These are phyloP conservation scores for Coemansia asiatica DNA, from an alignment of 192 early-diverging fungal species.

Conservation along the genomic window DNA sequence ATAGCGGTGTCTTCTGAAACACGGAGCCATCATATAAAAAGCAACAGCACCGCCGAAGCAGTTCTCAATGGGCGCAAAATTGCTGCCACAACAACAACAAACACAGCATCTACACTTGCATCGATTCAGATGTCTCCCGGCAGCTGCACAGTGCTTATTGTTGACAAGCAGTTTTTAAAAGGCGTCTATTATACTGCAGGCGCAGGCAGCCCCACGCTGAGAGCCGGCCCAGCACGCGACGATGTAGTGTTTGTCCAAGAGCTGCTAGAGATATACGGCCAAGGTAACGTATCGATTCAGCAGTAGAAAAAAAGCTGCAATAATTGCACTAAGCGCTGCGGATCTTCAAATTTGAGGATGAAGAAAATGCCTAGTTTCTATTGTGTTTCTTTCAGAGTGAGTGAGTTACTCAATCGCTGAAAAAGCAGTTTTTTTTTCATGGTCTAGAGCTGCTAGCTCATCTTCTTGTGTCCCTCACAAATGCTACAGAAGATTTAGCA, in stretches of 20 bases:
- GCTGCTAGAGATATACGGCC: constrained; percentile 55
- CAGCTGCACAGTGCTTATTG: constrained; percentile 52
- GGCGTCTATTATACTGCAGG: constrained; percentile 49
- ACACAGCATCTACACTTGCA: constrained; percentile 23
- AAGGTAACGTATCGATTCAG: constrained; percentile 27
- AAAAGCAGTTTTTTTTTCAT: too few species aligned
- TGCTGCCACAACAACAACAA: constrained; percentile 12
- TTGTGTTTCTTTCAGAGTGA: too few species aligned
- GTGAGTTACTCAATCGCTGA: too few species aligned
- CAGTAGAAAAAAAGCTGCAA: not conserved
- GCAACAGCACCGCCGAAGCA: not conserved
- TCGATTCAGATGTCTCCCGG: constrained; percentile 45
- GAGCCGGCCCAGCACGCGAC: constrained; percentile 45
- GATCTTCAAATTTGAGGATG: too few species aligned
- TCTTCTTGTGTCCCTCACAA: too few species aligned
- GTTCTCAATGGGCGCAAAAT: constrained; percentile 12
- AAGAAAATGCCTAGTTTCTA: too few species aligned
- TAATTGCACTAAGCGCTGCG: too few species aligned
- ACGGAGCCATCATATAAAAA: not conserved
- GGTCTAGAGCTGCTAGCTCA: too few species aligned
- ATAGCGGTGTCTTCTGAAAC: constrained; percentile 1
- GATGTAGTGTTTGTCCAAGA: constrained; percentile 58
- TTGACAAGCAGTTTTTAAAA: constrained; percentile 49
- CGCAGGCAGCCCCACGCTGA: constrained; percentile 34
- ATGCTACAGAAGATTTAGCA: too few species aligned